These are phyloP conservation scores for Scenedesmus sp. DNA, from an alignment of 163 green algal species.

Conservation along the genomic window DNA sequence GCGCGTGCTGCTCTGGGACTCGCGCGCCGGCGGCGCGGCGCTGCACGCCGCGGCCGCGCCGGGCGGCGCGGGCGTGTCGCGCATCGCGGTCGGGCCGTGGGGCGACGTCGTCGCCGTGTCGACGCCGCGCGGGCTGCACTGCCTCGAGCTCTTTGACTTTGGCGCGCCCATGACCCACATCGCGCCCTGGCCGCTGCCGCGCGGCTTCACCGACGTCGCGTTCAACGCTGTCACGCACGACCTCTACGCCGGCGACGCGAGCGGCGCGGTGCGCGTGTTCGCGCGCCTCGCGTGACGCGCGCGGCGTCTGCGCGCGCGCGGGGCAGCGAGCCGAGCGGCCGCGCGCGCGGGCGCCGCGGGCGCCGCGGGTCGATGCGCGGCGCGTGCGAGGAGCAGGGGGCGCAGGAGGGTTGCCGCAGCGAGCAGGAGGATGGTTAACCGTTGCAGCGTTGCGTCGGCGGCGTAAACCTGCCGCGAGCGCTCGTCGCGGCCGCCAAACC, in stretches of 20 bases:
- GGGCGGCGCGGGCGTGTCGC: conserved; percentile 40
- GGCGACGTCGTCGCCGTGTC: conserved; percentile 53
- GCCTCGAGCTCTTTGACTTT: conserved; percentile 55
- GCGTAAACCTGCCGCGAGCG: too few species aligned
- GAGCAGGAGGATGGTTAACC: too few species aligned
- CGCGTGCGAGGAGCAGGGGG: too few species aligned
- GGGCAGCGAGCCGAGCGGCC: too few species aligned
- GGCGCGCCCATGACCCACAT: conserved; percentile 29
- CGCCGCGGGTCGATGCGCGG: too few species aligned
- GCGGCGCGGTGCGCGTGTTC: conserved; percentile 58
- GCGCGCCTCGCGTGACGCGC: conserved; percentile 14
- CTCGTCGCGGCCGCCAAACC: too few species aligned
- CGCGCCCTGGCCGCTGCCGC: conserved; percentile 10
- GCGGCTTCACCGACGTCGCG: conserved; percentile 34
- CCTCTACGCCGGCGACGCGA: conserved; percentile 47
- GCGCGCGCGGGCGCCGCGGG: too few species aligned
- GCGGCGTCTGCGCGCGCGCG: too few species aligned
- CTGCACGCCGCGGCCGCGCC: conserved; percentile 4
- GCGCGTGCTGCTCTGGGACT: conserved; percentile 58
- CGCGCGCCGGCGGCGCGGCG: conserved; percentile 29
- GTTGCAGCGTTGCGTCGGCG: too few species aligned
- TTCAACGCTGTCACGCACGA: conserved; percentile 56
- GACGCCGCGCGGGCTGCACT: conserved; percentile 44
- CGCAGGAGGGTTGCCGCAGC: too few species aligned
- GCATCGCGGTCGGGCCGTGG: conserved; percentile 44